phyloP scores from a whole-genome alignment of 2,329 filamentous ascomycete species.

The Colletotrichum lupini region DNA sequence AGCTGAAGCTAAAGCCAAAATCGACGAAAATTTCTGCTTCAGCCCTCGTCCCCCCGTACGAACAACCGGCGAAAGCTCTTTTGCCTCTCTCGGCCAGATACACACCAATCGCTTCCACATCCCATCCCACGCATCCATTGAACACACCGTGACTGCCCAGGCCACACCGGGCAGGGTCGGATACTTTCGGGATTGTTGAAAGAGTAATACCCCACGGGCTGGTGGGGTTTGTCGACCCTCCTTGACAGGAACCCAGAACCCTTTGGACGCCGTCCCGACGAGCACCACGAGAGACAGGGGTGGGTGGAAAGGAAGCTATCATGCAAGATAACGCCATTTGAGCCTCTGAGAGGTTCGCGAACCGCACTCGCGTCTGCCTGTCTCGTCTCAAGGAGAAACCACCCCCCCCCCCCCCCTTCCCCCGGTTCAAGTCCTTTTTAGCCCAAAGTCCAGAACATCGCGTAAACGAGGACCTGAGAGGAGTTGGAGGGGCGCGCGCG shows the following conservation, averaged over 20 bases:
- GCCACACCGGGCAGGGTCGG: conserved; percentile 11
- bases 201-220: neutral
- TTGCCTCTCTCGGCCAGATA: neutral
- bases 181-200: conserved; percentile 27
- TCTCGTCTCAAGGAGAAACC: neutral
- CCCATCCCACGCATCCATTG: conserved; percentile 9
- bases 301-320: neutral
- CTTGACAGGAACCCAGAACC: conserved; percentile 13
- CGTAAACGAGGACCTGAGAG: conserved; percentile 6
- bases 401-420: neutral
- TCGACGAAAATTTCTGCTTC: neutral
- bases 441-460: conserved; percentile 3
- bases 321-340: conserved; percentile 33
- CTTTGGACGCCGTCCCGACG: conserved; percentile 11
- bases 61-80: neutral
- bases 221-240: conserved; percentile 7
- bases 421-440: neutral
- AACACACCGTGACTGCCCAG: no score
- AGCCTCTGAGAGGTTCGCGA: conserved; percentile 14
- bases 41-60: neutral
- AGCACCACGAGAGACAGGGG: neutral
- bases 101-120: conserved; percentile 15
- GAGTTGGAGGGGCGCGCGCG: neutral
- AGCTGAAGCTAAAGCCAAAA: neutral
- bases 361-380: neutral